Evolutionary conservation across 2,329 filamentous ascomycete species (phyloP).

Genomic region (Penicillium sumatraense): DNA sequence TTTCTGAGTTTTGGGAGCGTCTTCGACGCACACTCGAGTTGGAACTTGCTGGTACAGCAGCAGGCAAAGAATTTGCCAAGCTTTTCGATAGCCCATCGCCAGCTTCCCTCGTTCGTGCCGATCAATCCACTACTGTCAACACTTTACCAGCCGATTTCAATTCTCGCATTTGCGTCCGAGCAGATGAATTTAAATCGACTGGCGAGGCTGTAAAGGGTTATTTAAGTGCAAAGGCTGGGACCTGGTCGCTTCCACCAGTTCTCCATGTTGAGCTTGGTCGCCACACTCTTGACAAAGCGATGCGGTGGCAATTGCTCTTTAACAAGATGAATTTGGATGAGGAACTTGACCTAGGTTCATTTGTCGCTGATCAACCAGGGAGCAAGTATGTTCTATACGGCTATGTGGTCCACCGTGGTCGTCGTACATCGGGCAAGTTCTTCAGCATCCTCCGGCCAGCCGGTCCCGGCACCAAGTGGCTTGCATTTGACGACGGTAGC

Average conservation of each 20-base stretch:
- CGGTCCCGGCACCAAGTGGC: constrained; percentile 61
- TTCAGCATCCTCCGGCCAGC: constrained; percentile 64
- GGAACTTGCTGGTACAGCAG: constrained; percentile 54
- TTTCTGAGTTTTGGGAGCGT: constrained; percentile 61
- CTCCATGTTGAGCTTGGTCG: constrained; percentile 62
- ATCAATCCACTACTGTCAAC: constrained; percentile 34
- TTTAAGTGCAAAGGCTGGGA: constrained; percentile 39
- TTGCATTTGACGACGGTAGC: constrained; percentile 61
- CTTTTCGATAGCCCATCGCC: constrained; percentile 52
- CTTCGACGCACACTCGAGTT: constrained; percentile 57
- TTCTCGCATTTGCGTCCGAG: constrained; percentile 44
- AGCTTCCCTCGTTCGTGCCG: not conserved
- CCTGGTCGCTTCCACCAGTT: constrained; percentile 53
- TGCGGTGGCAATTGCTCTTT: constrained; percentile 61
- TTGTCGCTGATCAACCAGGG: constrained; percentile 37
- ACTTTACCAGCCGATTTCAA: constrained; percentile 43
- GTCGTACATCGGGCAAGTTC: constrained; percentile 62
- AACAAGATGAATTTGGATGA: constrained; percentile 63
- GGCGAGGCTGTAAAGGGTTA: constrained; percentile 41
- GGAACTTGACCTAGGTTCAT: constrained; percentile 51
- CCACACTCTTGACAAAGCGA: constrained; percentile 58
- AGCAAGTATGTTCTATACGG: constrained; percentile 62
- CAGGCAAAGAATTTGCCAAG: constrained; percentile 44
- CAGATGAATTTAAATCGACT: constrained; percentile 42
- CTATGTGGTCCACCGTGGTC: constrained; percentile 64